Base-by-base conservation (phyloP, 2,329 filamentous ascomycete genomes). In the Metarhizium guizhouense region DNA sequence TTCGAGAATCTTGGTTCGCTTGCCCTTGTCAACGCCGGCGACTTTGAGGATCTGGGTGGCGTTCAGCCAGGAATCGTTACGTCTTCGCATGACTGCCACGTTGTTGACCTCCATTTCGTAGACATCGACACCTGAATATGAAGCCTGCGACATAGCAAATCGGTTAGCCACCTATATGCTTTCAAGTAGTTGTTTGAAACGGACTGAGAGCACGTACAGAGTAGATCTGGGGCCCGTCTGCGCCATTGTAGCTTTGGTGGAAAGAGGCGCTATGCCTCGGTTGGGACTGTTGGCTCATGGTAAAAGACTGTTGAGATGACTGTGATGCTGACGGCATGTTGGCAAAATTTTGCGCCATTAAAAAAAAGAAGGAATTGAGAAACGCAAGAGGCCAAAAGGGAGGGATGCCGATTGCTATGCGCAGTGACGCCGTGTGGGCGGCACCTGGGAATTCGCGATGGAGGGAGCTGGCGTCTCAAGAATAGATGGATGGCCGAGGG, bases 61-160 rank as follows among this genome's bases (percentile, higher is more conserved):
- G 74, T 99, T 99, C 62, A 99, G 80, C 90, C 93, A 97, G 62
- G 90, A 93, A 71, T 99, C 94, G 62, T 88, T 87, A 61, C 94
- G 87, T 57, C 94, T 86, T 69, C 94, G 90, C 94, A 99, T 99
- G 52, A 97, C 92, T 29, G 91, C 90, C 61, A 99, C 79, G 49
- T 83, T 84, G 69, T 96, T 95, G 58, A 97, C 88, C 70, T 96
- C 92, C 91, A 97, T 96, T 73, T 99, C 94, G 75, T 97, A 99
- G 16, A 99, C 94, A 58, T 93, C 87, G 49, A 97, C 90, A 62
- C 92, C 91, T 7, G 93, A 97, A 71, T 97, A 97, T 45, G 95
- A 88, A 58, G 93, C 93, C 81, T 83, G 14, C 8, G 10, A 7
- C 7, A 40, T 8, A 11, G 32, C 32, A 34, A 30, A 14, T 45